Evolutionary conservation across 1,284 basidiomycete genomes (phyloP), one percentile per base, ranked within the genome.

Genomic region (Cryptococcus amylolentus): DNA sequence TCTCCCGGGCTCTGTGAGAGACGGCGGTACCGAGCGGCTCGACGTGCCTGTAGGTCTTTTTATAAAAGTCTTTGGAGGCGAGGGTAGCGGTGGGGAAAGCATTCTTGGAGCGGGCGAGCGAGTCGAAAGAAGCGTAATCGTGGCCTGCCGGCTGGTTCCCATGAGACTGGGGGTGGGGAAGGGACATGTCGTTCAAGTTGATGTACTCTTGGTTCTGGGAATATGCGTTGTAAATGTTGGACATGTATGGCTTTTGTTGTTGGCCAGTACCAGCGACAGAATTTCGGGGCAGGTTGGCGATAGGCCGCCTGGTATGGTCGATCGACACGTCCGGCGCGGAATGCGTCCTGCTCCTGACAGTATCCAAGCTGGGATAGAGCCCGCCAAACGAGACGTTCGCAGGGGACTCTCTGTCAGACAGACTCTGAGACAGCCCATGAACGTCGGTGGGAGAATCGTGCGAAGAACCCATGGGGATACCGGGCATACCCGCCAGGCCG

Each of bases 401-500:
- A 9, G 54, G 49, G 12, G 57, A 56, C 23, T 49, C 39, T 10
- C 10, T 35, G 4, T 54, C 46, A 7, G 49, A 20, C 13, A 27
- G 51, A 13, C n/a, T 18, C 13, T 40, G 23, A 14, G 27, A 26
- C 20, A 18, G 16, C 20, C 40, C 14, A 20, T 14, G 40, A 50
- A 40, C 27, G 49, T 52, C 37, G 49, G 43, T 40, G 31, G 52
- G n/a, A 53, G 41, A 20, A 52, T 44, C 18, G 42, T 49, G 27
- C 56, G 26, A 10, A 54, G 23, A 61, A 43, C 12, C 44, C 31
- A 57, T 51, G 16, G 73, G 69, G 18, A 79, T 72, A 35, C 78
- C 78, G 1, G 78, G 78, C 74, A 78, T 76, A 35, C 76, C 76
- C 0, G 72, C 65, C 18, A 79, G 65, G 31, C 78, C 78, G 9